Evolutionary conservation across 2,329 filamentous ascomycete genomes (phyloP), one percentile per base, ranked within the genome.

Genomic region (Blastomyces emzantsi): DNA sequence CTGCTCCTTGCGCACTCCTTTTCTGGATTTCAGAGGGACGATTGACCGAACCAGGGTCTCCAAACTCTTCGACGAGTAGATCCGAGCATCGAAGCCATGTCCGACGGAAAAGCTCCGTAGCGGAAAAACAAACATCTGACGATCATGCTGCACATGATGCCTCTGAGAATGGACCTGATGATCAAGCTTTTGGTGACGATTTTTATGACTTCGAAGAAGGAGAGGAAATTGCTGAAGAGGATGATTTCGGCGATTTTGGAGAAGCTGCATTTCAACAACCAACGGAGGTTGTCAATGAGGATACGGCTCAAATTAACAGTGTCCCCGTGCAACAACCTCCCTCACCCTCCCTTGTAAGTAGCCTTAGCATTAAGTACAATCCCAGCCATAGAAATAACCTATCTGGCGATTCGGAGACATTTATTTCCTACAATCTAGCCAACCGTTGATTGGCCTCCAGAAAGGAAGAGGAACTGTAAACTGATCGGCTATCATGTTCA

Each of bases 191-290:
- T 73, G 84, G 83, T 61, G 86, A 85, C 63, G 80, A 82, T 39
- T 82, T 82, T 72, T 80, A 81, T 68, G 80, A 82, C 62, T 83
- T 81, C 67, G 76, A 79, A 65, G 79, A 82, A 69, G 81, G 81
- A 57, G 79, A 79, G 64, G 79, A 80, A 64, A 74, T 77, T 65
- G 79, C 77, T 65, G 79, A 75, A 63, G 80, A 81, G 68, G 80
- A 81, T 69, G 81, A 83, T 70, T 84, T 85, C 75, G 82, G 83
- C 66, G 87, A 90, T 70, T 90, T 90, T 76, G 86, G 86, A 72
- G 77, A 81, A 67, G 86, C 82, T 67, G 86, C 81, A 47, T 90
- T 90, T 72, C 83, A 90, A 72, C 76, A 77, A 64, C 76, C 75
- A 51, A 70, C 64, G 63, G 68, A 69, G 61, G 72, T 73, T 57